Percentiles rank a stretch among this genome's conserved stretches.
Conservation (phyloP, 805 yeast genomes). For the Clavispora santaluciae region DNA sequence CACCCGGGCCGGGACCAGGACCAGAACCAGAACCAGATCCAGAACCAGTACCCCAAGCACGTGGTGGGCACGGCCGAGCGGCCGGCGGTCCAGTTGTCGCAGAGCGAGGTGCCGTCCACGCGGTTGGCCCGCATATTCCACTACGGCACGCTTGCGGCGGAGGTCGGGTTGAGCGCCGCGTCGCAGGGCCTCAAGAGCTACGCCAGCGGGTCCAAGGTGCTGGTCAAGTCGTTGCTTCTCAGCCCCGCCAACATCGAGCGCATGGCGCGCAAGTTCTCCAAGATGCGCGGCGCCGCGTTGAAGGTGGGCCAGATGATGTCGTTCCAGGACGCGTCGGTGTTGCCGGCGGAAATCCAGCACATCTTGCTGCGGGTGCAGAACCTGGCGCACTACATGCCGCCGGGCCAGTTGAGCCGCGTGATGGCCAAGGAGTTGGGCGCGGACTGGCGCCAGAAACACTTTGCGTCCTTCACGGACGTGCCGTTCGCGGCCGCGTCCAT, state of each 20-base stretch:
- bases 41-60: not conserved
- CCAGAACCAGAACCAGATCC: too few species aligned
- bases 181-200: constrained; percentile 69
- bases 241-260: constrained; percentile 82
- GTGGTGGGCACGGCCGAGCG: constrained; percentile 18
- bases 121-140: constrained; percentile 87
- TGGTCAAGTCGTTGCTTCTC: constrained; percentile 56
- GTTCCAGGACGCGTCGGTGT: constrained; percentile 81
- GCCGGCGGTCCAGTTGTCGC: constrained; percentile 42
- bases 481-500: constrained; percentile 98
- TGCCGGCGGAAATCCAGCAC: constrained; percentile 81
- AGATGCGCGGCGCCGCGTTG: constrained; percentile 98
- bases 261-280: constrained; percentile 79
- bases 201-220: constrained; percentile 48
- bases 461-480: constrained; percentile 71
- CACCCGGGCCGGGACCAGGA: too few species aligned
- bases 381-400: constrained; percentile 96
- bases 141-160: constrained; percentile 89
- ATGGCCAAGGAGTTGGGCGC: constrained; percentile 70
- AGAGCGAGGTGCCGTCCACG: constrained; percentile 78
- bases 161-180: constrained; percentile 81
- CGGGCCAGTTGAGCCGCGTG: constrained; percentile 75
- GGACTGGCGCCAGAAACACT: constrained; percentile 67
- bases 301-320: constrained; percentile 96
- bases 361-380: constrained; percentile 83